phyloP scores from a whole-genome alignment of 331 rosid genomes.

The Spiraea crenata region DNA sequence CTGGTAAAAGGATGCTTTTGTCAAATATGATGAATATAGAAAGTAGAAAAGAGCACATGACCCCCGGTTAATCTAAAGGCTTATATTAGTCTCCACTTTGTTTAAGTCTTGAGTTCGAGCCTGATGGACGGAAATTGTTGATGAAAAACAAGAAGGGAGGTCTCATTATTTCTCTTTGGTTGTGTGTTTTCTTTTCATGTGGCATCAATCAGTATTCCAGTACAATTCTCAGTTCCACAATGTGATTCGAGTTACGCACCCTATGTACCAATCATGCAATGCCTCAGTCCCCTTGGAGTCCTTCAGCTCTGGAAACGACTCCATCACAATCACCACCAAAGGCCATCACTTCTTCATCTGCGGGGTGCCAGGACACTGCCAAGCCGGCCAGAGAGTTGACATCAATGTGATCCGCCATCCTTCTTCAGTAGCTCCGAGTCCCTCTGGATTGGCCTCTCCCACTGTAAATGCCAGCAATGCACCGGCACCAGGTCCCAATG shows the following conservation, averaged over 20 bases:
- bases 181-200: background rate
- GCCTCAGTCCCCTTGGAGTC: slow-evolving; percentile 57
- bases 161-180: background rate
- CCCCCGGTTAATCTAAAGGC: too few relatives aligned
- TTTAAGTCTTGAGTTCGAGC: too few relatives aligned
- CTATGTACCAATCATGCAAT: slow-evolving; percentile 74
- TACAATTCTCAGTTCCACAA: slow-evolving; percentile 73
- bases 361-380: slow-evolving; percentile 91
- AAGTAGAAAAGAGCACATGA: too few relatives aligned
- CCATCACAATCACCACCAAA: slow-evolving; percentile 43
- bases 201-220: slow-evolving; percentile 48
- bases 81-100: too few relatives aligned
- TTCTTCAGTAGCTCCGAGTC: slow-evolving; percentile 41
- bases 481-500: slow-evolving; percentile 43
- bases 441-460: slow-evolving; percentile 60
- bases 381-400: slow-evolving; percentile 82
- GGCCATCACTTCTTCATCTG: slow-evolving; percentile 88
- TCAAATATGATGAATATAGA: too few relatives aligned
- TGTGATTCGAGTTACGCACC: slow-evolving; percentile 75
- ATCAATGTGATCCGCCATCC: slow-evolving; percentile 51
- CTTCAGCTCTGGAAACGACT: slow-evolving; percentile 70
- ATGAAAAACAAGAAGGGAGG: too few relatives aligned
- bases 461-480: slow-evolving; percentile 22
- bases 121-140: too few relatives aligned
- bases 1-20: too few relatives aligned